Evolutionary conservation across 345 rosid genomes (phyloP), one percentile per base, ranked within the genome.

Genomic region (Cardamine chenopodiifolia): DNA sequence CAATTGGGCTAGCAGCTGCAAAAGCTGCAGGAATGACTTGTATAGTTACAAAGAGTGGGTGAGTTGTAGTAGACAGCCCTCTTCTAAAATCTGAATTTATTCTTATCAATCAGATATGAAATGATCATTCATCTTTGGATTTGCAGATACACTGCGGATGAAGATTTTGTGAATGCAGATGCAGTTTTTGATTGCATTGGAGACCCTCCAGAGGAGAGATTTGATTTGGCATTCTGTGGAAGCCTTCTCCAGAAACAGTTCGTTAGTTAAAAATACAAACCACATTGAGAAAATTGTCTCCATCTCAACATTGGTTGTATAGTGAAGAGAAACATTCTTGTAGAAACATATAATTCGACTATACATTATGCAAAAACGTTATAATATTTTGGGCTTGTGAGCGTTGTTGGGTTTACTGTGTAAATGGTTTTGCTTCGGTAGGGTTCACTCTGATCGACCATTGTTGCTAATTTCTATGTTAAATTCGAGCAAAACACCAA

Each of bases 21-120:
- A 91, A 91, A 86, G 88, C 97, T 58, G 97, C 98, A 9, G 97
- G 93, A 80, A 91, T 91, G 98, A 94, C 84, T 75, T 90, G 98
- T 79, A 86, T 90, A 29, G 90, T 91, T 68, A 91, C 98, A 65
- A 91, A 90, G 85, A 94, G 98, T 82, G 85, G 92, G 96, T 91
- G 81, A 83, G 76, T 28, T 25, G 26, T 25, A n/a, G n/a, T n/a
- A n/a, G n/a, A n/a, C n/a, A n/a, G n/a, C n/a, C n/a, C n/a, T n/a
- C n/a, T 25, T 1, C 1, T 25, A 25, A 25, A 25, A 25, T 25
- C 31, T 44, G 49, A 44, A 44, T 44, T 18, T 44, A 15, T n/a
- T 15, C 19, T 44, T 56, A 74, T 19, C 32, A 29, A 20, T 10
- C 49, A 13, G 60, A 37, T 32, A 6, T 31, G 20, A 56, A 56